Percentiles rank a stretch among this genome's conserved stretches.
Evolutionary conservation across 2,329 filamentous ascomycete species (phyloP).

Genomic region (Aspergillus floridensis): DNA sequence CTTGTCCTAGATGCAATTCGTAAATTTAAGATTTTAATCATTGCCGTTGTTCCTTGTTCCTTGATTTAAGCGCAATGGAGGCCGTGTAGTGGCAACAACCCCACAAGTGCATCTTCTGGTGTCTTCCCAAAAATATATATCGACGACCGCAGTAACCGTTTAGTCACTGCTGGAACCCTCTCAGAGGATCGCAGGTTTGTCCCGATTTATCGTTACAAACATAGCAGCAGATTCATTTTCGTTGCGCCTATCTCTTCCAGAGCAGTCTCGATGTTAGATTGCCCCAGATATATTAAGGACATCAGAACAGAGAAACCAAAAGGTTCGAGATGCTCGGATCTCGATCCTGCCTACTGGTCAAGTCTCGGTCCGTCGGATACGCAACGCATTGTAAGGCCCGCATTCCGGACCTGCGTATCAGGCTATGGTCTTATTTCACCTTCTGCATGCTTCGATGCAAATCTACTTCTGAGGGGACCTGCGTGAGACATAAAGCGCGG

Average conservation of each 20-base stretch:
- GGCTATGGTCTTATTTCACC: neutral
- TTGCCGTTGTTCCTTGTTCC: conserved; percentile 3
- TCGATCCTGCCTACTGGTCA: too few relatives aligned
- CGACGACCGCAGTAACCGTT: too few relatives aligned
- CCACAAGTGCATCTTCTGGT: conserved; percentile 1
- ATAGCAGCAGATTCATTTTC: too few relatives aligned
- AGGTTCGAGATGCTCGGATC: too few relatives aligned
- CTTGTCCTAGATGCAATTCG: too few relatives aligned
- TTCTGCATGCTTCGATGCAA: neutral
- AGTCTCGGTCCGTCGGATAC: neutral
- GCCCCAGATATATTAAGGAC: neutral
- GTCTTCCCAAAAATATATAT: conserved; percentile 1
- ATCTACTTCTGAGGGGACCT: neutral
- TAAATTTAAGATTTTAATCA: too few relatives aligned
- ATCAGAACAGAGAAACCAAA: neutral
- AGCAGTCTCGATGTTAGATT: neutral
- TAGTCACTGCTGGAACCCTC: neutral
- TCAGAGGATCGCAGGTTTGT: neutral
- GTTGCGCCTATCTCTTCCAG: too few relatives aligned
- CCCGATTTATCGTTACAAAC: too few relatives aligned
- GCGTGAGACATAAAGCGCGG: neutral
- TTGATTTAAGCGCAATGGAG: neutral
- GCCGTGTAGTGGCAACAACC: too few relatives aligned
- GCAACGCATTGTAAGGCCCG: neutral
- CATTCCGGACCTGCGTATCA: conserved; percentile 1